A percentile compares a stretch with the other conserved stretches of the same genome.
Conservation (phyloP, 192 early-diverging fungal species). For the Chytriomyces confervae region DNA sequence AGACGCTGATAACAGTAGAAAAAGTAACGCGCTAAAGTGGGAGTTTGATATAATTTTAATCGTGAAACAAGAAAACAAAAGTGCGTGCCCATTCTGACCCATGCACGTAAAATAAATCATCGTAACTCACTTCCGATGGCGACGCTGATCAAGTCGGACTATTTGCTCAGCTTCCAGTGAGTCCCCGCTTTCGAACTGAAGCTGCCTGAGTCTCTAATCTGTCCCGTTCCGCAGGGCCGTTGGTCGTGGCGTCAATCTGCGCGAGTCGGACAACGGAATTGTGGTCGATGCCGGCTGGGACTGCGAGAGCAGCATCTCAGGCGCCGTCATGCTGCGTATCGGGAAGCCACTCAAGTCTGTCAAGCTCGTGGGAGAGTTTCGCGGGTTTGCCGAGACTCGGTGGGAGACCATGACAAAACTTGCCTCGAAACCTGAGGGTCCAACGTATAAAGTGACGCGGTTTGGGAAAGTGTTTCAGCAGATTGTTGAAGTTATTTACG, state of each 20-base stretch:
- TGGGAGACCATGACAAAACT: slow-evolving; percentile 20
- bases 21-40: too few relatives aligned
- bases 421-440: slow-evolving; percentile 4
- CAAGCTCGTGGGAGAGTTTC: slow-evolving; percentile 22
- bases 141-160: background rate
- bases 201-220: too few relatives aligned
- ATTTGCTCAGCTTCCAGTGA: background rate
- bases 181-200: background rate
- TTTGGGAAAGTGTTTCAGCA: slow-evolving; percentile 26
- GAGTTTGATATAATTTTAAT: too few relatives aligned
- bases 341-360: slow-evolving; percentile 16
- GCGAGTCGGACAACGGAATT: background rate
- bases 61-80: too few relatives aligned
- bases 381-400: slow-evolving; percentile 32
- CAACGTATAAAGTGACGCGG: slow-evolving; percentile 1
- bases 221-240: background rate
- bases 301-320: background rate
- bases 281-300: background rate
- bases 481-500: slow-evolving; percentile 12
- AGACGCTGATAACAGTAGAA: too few relatives aligned
- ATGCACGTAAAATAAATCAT: too few relatives aligned
- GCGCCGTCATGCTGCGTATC: slow-evolving; percentile 6
- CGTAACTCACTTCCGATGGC: background rate
- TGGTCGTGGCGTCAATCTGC: background rate
- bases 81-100: too few relatives aligned